Evolutionary conservation across 148 eudicot species (phyloP).

Genomic region (Heliamphora exappendiculata): DNA sequence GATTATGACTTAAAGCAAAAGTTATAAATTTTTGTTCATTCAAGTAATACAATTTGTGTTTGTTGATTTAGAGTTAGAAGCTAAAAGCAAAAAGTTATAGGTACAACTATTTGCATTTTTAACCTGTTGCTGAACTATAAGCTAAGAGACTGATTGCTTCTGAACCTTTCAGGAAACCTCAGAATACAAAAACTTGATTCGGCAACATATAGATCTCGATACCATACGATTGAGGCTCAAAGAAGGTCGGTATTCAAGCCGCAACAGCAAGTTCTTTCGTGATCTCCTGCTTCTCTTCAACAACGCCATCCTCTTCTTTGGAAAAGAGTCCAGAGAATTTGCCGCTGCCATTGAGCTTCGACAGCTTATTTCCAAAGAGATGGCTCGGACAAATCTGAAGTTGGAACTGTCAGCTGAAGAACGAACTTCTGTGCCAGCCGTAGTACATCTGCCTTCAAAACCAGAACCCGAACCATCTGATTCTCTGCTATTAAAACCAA

Average conservation of each 20-base stretch:
- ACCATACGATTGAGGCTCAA: conserved; percentile 31
- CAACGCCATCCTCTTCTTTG: conserved; percentile 45
- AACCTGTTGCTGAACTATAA: too few relatives aligned
- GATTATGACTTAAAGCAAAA: too few relatives aligned
- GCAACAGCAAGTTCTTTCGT: conserved; percentile 39
- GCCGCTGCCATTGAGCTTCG: conserved; percentile 43
- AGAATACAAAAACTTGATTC: conserved; percentile 35
- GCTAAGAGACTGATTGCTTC: too few relatives aligned
- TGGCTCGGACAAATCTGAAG: conserved; percentile 19
- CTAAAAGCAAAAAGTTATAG: too few relatives aligned
- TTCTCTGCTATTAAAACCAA: conserved; percentile 27
- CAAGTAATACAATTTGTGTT: too few relatives aligned
- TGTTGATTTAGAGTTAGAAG: too few relatives aligned
- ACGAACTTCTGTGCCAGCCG: conserved; percentile 12
- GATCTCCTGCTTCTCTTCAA: conserved; percentile 50
- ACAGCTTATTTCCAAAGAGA: conserved; percentile 26
- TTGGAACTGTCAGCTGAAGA: conserved; percentile 22
- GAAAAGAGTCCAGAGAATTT: conserved; percentile 35
- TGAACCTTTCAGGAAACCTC: conserved; percentile 32
- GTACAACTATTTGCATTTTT: too few relatives aligned
- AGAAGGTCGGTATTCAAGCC: conserved; percentile 42
- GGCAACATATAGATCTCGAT: conserved; percentile 50
- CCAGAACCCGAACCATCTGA: conserved; percentile 26
- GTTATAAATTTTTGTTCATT: too few relatives aligned
- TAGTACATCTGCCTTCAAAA: conserved; percentile 15